Evolutionary conservation across 768 basidiomycete genomes (phyloP), one percentile per base, ranked within the genome.

Genomic region (Mycena filopes): DNA sequence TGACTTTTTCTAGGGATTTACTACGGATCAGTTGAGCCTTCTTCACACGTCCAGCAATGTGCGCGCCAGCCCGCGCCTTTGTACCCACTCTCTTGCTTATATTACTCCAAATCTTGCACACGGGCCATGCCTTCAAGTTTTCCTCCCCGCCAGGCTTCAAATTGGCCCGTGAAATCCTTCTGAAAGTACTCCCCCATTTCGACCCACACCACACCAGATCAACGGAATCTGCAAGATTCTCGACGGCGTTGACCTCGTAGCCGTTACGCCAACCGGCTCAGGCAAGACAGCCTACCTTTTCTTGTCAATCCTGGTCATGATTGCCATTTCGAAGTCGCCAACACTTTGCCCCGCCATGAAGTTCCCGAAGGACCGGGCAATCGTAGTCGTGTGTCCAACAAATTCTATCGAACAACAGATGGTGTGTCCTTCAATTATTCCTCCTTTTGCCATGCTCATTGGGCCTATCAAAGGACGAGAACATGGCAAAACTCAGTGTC

Each of bases 401-500:
- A 45, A 45, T 23, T 45, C 43, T 25, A n/a, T 46, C 5, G 45
- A 46, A 13, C 45, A 46, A 21, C 21, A 23, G 15, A 25, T 46
- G 45, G 45, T 46, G 23, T 6, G 33, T 33, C 33, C 7, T 33
- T n/a, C n/a, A 33, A 7, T 33, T 6, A 33, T 33, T 7, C 12
- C 33, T 33, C 6, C 33, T 33, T 7, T 33, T 7, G 7, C 33
- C 33, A n/a, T n/a, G 33, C 33, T 12, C 6, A 12, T 12, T 33
- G 12, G 12, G 12, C 12, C 33, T 33, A 7, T 16, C n/a, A 16
- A 7, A 42, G 41, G 41, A 42, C 8, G 8, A 42, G n/a, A 42
- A 66, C 38, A 53, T 53, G 42, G 25, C 38, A 21, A 47, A 41
- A 48, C 38, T 71, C 26, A 70, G 71, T 12, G 53, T 77, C 31